These are phyloP conservation scores for Asterionellopsis glacialis DNA, from an alignment of 108 stramenopile genomes.

Conservation along the genomic window DNA sequence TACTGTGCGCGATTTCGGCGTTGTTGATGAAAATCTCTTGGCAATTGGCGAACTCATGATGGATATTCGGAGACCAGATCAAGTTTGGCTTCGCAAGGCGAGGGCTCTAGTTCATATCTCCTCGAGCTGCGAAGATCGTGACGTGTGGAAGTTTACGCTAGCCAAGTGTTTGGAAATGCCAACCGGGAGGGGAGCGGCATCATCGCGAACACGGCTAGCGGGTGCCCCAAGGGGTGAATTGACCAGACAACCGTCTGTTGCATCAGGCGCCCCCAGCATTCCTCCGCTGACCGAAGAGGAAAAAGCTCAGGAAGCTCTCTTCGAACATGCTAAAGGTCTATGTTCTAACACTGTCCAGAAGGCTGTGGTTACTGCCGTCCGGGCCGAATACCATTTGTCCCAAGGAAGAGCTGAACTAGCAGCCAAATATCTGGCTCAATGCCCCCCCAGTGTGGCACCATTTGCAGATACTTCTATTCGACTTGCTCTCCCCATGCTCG, in stretches of 20 bases:
- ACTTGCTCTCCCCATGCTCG: slow-evolving; percentile 67
- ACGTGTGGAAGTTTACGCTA: slow-evolving; percentile 82
- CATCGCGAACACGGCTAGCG: not conserved
- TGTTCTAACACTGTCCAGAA: slow-evolving; percentile 78
- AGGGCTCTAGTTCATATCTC: slow-evolving; percentile 78
- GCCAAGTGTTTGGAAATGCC: slow-evolving; percentile 55
- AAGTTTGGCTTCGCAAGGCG: slow-evolving; percentile 82
- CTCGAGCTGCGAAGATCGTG: slow-evolving; percentile 78
- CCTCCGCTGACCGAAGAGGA: slow-evolving; percentile 49
- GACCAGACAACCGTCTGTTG: too few relatives aligned
- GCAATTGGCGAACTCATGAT: slow-evolving; percentile 65
- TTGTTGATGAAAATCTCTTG: slow-evolving; percentile 29
- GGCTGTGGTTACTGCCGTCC: slow-evolving; percentile 72
- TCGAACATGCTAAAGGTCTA: slow-evolving; percentile 76
- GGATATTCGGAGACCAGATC: slow-evolving; percentile 86
- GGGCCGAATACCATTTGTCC: slow-evolving; percentile 77
- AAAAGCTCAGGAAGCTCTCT: slow-evolving; percentile 66
- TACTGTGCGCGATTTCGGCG: slow-evolving; percentile 5
- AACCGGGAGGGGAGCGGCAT: not conserved
- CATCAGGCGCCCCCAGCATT: not conserved
- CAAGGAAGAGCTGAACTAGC: slow-evolving; percentile 72
- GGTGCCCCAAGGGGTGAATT: not conserved
- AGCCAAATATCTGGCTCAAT: slow-evolving; percentile 77
- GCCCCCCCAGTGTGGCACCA: slow-evolving; percentile 65
- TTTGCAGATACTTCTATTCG: slow-evolving; percentile 78